Conservation (phyloP, 805 yeast species). For the Blastobotrys chiropterorum region DNA sequence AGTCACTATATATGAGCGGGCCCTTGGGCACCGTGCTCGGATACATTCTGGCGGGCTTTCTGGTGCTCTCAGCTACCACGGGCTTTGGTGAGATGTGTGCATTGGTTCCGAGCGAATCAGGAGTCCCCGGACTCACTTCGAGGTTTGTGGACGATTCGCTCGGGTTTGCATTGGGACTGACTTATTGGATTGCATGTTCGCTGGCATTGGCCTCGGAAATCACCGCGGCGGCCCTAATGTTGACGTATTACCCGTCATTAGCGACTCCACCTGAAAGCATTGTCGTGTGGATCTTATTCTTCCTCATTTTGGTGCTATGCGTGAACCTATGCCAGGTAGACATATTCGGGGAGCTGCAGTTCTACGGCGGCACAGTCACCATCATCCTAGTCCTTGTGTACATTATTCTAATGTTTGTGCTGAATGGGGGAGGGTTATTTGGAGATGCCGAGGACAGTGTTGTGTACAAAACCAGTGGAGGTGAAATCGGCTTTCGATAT, state of each 20-base stretch:
- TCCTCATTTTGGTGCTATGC: conserved; percentile 40
- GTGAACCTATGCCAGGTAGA: conserved; percentile 64
- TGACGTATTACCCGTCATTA: conserved; percentile 57
- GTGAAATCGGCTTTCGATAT: conserved; percentile 56
- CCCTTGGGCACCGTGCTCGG: conserved; percentile 72
- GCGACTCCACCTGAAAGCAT: conserved; percentile 45
- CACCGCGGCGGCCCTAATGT: conserved; percentile 72
- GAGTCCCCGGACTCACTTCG: conserved; percentile 68
- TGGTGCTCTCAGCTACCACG: conserved; percentile 62
- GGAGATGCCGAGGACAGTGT: conserved; percentile 12
- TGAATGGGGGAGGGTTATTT: conserved; percentile 52
- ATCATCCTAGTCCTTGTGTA: conserved; percentile 42
- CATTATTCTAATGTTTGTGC: conserved; percentile 56
- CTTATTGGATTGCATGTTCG: conserved; percentile 67
- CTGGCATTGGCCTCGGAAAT: conserved; percentile 74
- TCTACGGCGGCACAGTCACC: conserved; percentile 53
- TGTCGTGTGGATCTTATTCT: conserved; percentile 64
- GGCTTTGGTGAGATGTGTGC: conserved; percentile 81
- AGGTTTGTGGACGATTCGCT: conserved; percentile 58
- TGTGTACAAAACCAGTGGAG: conserved; percentile 29
- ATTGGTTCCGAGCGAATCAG: conserved; percentile 69
- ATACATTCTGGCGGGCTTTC: conserved; percentile 53
- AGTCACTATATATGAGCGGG: conserved; percentile 67
- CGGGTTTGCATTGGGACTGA: conserved; percentile 62
- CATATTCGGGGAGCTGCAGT: conserved; percentile 70